Percentiles rank a stretch among this genome's conserved stretches.
phyloP scores from a whole-genome alignment of 495 filamentous ascomycete species.

The Lasiosphaeriaceae sp. region DNA sequence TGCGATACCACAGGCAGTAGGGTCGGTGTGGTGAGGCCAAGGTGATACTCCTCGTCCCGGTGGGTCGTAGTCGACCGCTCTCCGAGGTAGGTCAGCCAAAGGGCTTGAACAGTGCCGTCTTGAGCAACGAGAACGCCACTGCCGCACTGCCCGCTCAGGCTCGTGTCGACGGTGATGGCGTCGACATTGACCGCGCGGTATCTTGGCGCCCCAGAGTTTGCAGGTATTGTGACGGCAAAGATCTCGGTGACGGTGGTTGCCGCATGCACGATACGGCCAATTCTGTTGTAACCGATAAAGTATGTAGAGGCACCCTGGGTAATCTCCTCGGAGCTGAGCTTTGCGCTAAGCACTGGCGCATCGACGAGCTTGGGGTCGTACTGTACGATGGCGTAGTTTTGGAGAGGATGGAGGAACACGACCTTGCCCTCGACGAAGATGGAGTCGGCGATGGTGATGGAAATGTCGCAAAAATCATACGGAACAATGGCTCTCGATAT shows the following conservation, averaged over 20 bases:
- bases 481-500: slow-evolving; percentile 91
- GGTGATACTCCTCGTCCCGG: slow-evolving; percentile 95
- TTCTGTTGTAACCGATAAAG: slow-evolving; percentile 96
- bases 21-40: slow-evolving; percentile 85
- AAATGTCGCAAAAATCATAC: slow-evolving; percentile 94
- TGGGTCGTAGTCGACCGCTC: slow-evolving; percentile 73
- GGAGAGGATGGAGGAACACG: slow-evolving; percentile 94
- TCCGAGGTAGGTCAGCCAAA: slow-evolving; percentile 96
- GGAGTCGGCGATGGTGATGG: slow-evolving; percentile 90
- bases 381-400: slow-evolving; percentile 93
- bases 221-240: slow-evolving; percentile 93
- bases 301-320: slow-evolving; percentile 87
- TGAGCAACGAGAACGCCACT: slow-evolving; percentile 87
- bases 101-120: slow-evolving; percentile 85
- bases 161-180: slow-evolving; percentile 94
- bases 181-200: slow-evolving; percentile 96
- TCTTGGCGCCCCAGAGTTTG: slow-evolving; percentile 83
- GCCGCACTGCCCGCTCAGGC: slow-evolving; percentile 85
- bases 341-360: slow-evolving; percentile 86
- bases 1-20: slow-evolving; percentile 79
- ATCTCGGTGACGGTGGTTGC: slow-evolving; percentile 96
- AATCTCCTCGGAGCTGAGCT: slow-evolving; percentile 72
- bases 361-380: slow-evolving; percentile 92
- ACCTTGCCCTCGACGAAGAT: slow-evolving; percentile 92
- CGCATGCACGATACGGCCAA: slow-evolving; percentile 85